Percentiles rank a stretch among this genome's conserved stretches.
These are phyloP conservation scores for Beta vulgaris DNA, from an alignment of 148 eudicot genomes.

Conservation along the genomic window DNA sequence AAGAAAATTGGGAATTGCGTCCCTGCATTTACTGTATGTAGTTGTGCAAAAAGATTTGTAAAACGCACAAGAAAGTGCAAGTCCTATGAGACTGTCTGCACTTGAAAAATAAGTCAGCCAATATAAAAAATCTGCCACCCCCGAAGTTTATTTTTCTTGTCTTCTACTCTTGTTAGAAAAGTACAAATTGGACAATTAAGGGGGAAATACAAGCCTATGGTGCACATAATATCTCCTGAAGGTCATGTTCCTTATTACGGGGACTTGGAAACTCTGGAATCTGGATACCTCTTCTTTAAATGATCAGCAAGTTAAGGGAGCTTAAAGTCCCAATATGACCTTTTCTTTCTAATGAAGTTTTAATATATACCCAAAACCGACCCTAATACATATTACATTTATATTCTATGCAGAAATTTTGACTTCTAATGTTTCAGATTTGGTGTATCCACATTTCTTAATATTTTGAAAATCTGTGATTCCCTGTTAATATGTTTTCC, in stretches of 20 bases:
- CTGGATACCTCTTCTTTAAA: not conserved
- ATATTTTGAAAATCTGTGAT: not conserved
- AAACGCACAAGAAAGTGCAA: not conserved
- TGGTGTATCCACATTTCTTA: not conserved
- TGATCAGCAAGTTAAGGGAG: not conserved
- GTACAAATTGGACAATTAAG: not conserved
- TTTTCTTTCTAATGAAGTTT: not conserved
- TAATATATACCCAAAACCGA: not conserved
- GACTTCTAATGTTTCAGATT: not conserved
- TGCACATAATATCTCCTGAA: not conserved
- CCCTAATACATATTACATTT: not conserved
- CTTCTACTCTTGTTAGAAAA: not conserved
- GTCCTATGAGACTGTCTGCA: not conserved
- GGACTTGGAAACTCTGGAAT: not conserved
- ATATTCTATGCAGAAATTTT: not conserved
- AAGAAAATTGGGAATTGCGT: not conserved
- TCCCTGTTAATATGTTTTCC: not conserved
- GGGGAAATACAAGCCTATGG: not conserved
- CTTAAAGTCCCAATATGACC: slow-evolving; percentile 1
- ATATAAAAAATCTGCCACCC: not conserved
- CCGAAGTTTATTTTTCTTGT: not conserved
- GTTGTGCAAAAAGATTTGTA: not conserved
- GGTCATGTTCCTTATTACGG: not conserved
- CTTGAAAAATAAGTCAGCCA: not conserved
- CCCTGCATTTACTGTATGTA: not conserved